Percentiles rank a stretch among this genome's conserved stretches.
These are phyloP conservation scores for Vicia sativa DNA, from an alignment of 306 rosid species.

Conservation along the genomic window DNA sequence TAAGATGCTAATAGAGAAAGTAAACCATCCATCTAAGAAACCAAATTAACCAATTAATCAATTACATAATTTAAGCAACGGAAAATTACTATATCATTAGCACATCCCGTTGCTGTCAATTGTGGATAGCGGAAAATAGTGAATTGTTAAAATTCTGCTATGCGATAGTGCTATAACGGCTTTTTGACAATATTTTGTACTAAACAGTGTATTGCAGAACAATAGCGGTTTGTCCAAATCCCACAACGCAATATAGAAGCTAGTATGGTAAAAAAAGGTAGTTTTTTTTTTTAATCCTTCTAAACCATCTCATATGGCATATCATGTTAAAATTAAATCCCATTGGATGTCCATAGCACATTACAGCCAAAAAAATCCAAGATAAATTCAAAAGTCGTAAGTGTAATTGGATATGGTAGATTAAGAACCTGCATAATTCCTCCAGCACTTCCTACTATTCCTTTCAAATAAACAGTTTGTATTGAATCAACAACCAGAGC, in stretches of 20 bases:
- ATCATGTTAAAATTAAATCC: constrained; percentile 12
- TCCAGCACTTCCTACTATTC: constrained; percentile 81
- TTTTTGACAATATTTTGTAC: too few species aligned
- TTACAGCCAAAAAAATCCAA: constrained; percentile 23
- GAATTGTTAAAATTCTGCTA: too few species aligned
- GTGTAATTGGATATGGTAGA: constrained; percentile 29
- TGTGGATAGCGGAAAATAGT: too few species aligned
- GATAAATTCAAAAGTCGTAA: constrained; percentile 15
- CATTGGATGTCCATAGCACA: constrained; percentile 2
- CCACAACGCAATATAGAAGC: not conserved
- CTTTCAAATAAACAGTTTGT: constrained; percentile 81
- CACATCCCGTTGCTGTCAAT: not conserved
- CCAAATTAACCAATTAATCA: constrained; percentile 25
- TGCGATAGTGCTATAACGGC: too few species aligned
- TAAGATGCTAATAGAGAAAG: constrained; percentile 3
- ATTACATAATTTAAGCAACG: constrained; percentile 23
- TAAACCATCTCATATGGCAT: not conserved
- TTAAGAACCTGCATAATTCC: constrained; percentile 63
- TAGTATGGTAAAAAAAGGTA: constrained; percentile 10
- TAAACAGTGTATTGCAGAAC: too few species aligned
- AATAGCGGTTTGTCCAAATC: too few species aligned
- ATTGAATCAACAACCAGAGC: constrained; percentile 86
- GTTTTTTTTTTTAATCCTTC: constrained; percentile 9
- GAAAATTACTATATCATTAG: constrained; percentile 20
- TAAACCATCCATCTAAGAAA: constrained; percentile 23